Conservation (phyloP, 371 early-diverging fungal genomes). For the Apophysomyces ossiformis region DNA sequence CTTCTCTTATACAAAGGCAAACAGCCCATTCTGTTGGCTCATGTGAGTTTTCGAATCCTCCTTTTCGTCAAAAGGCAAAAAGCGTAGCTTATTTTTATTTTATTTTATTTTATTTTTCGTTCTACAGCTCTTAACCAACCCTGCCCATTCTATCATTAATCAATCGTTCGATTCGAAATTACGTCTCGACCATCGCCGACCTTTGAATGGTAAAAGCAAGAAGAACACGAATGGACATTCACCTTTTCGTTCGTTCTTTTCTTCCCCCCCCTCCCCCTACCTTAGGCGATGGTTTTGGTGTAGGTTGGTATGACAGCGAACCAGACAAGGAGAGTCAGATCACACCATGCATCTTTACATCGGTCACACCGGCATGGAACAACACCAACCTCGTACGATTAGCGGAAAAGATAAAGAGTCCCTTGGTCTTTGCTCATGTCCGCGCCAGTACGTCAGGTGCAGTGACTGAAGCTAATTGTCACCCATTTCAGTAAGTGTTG, state of each 20-base stretch:
- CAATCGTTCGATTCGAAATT: constrained; percentile 79
- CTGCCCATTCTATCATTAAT: constrained; percentile 85
- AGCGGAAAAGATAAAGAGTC: constrained; percentile 81
- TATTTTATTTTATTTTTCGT: too few species aligned
- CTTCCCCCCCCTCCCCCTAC: too few species aligned
- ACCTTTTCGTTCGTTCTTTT: background rate
- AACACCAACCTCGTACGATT: constrained; percentile 80
- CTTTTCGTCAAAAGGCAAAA: too few species aligned
- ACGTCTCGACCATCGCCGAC: constrained; percentile 66
- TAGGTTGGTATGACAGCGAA: constrained; percentile 78
- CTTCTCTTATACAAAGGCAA: constrained; percentile 78
- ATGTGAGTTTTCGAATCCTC: constrained; percentile 39
- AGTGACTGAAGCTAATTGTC: constrained; percentile 85
- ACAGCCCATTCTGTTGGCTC: constrained; percentile 74
- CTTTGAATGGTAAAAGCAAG: constrained; percentile 69
- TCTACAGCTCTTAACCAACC: constrained; percentile 64
- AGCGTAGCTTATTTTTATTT: too few species aligned
- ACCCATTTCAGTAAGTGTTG: constrained; percentile 68
- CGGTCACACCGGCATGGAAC: constrained; percentile 89
- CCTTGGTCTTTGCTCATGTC: constrained; percentile 86
- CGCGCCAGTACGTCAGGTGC: constrained; percentile 81
- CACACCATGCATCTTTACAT: constrained; percentile 86
- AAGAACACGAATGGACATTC: background rate
- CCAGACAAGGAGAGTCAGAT: constrained; percentile 39
- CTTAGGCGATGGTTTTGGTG: constrained; percentile 89